Evolutionary conservation across 352 stramenopile genomes (phyloP).

Genomic region (Pythium sp.): DNA sequence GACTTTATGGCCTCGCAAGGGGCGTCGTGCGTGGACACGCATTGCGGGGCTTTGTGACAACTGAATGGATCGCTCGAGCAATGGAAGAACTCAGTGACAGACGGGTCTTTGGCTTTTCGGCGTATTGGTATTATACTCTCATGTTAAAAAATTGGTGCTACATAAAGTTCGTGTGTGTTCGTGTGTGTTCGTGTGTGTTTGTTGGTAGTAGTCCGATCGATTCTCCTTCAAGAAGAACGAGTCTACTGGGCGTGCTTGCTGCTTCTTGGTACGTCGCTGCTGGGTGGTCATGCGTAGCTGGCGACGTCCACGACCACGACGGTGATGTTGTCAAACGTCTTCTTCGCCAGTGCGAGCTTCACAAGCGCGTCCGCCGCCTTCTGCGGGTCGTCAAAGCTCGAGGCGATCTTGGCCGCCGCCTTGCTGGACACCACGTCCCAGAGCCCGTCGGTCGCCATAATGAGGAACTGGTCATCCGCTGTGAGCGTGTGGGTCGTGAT

Average conservation of each 20-base stretch:
- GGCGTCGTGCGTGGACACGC: too few species aligned
- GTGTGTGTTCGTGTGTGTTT: background rate
- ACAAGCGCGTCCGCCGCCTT: constrained; percentile 58
- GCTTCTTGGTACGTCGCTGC: background rate
- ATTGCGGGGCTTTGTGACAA: too few species aligned
- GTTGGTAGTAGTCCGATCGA: background rate
- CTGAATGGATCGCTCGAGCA: too few species aligned
- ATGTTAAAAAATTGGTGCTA: constrained; percentile 2
- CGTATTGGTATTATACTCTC: background rate
- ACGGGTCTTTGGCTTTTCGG: background rate
- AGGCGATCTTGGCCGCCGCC: constrained; percentile 52
- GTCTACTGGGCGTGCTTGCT: background rate
- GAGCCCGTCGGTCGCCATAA: constrained; percentile 77
- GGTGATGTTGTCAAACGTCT: constrained; percentile 77
- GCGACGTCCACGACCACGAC: constrained; percentile 71
- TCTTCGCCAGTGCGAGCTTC: constrained; percentile 45
- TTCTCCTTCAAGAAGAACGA: background rate
- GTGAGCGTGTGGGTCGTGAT: constrained; percentile 59
- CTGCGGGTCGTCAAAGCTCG: constrained; percentile 50
- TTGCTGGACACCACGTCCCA: constrained; percentile 83
- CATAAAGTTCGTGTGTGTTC: background rate
- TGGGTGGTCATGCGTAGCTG: constrained; percentile 36
- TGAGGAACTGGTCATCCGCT: constrained; percentile 66
- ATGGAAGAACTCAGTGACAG: too few species aligned
- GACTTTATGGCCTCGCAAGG: too few species aligned